A percentile compares a stretch with the other conserved stretches of the same genome.
Conservation (phyloP, 495 filamentous ascomycete genomes). For the Venustampulla echinocandica region DNA sequence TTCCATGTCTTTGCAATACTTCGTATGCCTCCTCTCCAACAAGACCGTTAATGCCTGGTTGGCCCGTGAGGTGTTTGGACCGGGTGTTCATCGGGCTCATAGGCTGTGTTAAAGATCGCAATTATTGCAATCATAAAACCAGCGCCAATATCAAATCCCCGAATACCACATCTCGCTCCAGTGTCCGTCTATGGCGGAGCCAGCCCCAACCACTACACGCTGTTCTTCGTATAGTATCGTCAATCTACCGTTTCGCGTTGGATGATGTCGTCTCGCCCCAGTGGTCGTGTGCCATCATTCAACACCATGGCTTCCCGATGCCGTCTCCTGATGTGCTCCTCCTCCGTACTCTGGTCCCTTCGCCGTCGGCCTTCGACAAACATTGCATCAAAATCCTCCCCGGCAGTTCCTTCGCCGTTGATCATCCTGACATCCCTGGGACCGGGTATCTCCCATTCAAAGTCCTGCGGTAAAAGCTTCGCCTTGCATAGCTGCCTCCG, state of each 20-base stretch:
- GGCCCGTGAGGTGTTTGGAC: no score
- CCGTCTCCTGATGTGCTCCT: slow-evolving; percentile 43
- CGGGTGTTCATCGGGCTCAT: no score
- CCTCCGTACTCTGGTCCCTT: slow-evolving; percentile 38
- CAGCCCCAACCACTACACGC: no score
- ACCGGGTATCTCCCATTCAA: not conserved
- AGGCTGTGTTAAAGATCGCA: no score
- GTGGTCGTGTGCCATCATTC: slow-evolving; percentile 47
- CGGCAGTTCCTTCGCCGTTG: slow-evolving; percentile 14
- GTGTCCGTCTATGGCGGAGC: no score
- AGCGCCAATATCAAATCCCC: no score
- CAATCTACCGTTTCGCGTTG: slow-evolving; percentile 25
- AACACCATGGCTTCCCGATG: slow-evolving; percentile 57
- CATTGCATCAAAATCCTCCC: slow-evolving; percentile 20
- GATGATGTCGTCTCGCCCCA: slow-evolving; percentile 51
- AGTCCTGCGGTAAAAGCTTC: slow-evolving; percentile 26
- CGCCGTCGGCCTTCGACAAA: slow-evolving; percentile 28
- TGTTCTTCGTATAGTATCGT: no score
- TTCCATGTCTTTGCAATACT: no score
- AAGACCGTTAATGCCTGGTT: no score
- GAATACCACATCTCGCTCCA: no score
- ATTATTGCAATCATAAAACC: no score
- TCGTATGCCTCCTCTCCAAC: no score
- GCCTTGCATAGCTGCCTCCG: slow-evolving; percentile 33
- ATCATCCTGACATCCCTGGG: slow-evolving; percentile 10